Base-by-base conservation (phyloP, 139 green algal species). In the Astrephomene gubernaculifera region DNA sequence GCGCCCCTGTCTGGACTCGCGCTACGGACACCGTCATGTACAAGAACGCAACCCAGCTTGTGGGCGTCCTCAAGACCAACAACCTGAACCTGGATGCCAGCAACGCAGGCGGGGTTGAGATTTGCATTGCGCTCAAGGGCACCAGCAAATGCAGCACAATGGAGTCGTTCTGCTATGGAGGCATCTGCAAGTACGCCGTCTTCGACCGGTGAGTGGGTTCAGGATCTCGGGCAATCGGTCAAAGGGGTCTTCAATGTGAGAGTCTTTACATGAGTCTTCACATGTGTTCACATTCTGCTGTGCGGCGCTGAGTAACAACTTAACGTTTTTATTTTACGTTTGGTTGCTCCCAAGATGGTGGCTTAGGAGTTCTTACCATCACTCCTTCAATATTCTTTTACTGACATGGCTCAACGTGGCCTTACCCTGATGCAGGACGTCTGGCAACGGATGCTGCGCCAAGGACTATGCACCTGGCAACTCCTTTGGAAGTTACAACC, bases 161-260 rank as follows among this genome's bases (percentile, higher is more conserved):
- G 60, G 36, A 83, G n/a, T 2, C 33, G 4, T 83, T 83, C 76
- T 83, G 76, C 76, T 72, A 35, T n/a, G 41, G 31, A 27, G 76
- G 60, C 60, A 25, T 72, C 38, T 83, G 76, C 60, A 72, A 83
- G 27, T 83, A 49, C 12, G 76, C 76, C 60, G 12, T 72, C 41
- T 83, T 83, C 38, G 39, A 72, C 61, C 29, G 41, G 76, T 83
- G 60, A 38, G 36, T 7, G 36, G 12, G n/a, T n/a, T n/a, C n/a
- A n/a, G n/a, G n/a, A n/a, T n/a, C n/a, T n/a, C n/a, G n/a, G n/a
- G n/a, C n/a, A n/a, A n/a, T n/a, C n/a, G n/a, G n/a, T n/a, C n/a
- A n/a, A n/a, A n/a, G n/a, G n/a, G n/a, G n/a, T n/a, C n/a, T n/a
- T n/a, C n/a, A n/a, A n/a, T n/a, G n/a, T n/a, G n/a, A n/a, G n/a